These are phyloP conservation scores for Skeletonema costatum DNA, from an alignment of 108 stramenopile species.

Conservation along the genomic window DNA sequence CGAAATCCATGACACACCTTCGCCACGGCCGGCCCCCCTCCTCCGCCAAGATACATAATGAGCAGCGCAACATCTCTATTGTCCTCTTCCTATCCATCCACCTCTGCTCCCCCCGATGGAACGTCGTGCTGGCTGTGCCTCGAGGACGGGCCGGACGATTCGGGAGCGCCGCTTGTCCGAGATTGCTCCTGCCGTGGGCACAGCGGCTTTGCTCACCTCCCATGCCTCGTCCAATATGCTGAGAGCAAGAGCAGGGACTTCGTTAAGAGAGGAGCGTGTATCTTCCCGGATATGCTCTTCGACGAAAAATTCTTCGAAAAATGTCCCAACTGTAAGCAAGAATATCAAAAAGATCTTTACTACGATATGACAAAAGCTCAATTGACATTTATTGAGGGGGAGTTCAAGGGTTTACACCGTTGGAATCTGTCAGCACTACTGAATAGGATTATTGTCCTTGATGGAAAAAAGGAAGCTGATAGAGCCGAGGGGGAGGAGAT, in stretches of 20 bases:
- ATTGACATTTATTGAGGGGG: too few relatives aligned
- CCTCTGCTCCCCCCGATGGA: too few relatives aligned
- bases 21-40: too few relatives aligned
- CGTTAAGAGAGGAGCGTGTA: neutral
- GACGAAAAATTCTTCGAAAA: neutral
- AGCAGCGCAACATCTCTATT: too few relatives aligned
- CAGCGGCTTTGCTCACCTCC: neutral
- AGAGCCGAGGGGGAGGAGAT: neutral
- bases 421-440: neutral
- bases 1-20: too few relatives aligned
- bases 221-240: neutral
- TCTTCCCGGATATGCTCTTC: too few relatives aligned
- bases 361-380: too few relatives aligned
- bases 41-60: too few relatives aligned
- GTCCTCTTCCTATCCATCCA: too few relatives aligned
- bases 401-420: too few relatives aligned
- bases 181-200: constrained; percentile 12
- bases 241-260: neutral
- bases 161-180: constrained; percentile 8
- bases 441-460: neutral
- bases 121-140: neutral
- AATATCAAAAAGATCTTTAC: too few relatives aligned
- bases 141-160: constrained; percentile 1
- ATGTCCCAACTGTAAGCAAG: neutral
- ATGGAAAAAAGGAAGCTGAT: neutral